Evolutionary conservation across 345 rosid genomes (phyloP), one percentile per base, ranked within the genome.

Genomic region (Melaleuca quinquenervia): DNA sequence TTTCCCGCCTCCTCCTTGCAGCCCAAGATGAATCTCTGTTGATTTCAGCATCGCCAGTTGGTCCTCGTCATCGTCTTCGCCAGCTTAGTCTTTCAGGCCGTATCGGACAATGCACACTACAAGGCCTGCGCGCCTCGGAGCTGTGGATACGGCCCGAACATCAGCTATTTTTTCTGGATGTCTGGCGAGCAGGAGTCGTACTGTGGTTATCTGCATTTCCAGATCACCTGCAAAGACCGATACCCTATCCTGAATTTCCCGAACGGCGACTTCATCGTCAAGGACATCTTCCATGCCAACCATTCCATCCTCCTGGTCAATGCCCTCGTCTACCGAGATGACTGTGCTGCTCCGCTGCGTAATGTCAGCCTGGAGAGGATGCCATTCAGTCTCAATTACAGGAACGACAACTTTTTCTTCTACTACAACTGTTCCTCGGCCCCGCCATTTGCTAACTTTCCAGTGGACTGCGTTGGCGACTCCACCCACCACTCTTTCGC

Each of bases 321-420:
- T 5, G 56, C 27, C 49, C 7, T 50, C 41, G 53, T 2, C 18
- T 26, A 82, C 53, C 36, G 16, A 44, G 84, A 82, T 8, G 27
- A 56, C 27, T 82, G 84, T 51, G 54, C 36, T 27, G 24, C 54
- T 49, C 84, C 84, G 20, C 54, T 16, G 8, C 41, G 21, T 32
- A 95, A 92, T 52, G 21, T 91, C 64, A 90, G 89, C 86, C 90
- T 95, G 26, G 83, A 87, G 44, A 82, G 88, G 26, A 93, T 93
- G 10, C 90, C 92, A 2, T 62, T 90, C 24, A 2, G 27, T 53
- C 58, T 75, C 85, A 3, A 84, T 21, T 20, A 55, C 20, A 14
- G 22, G 5, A 75, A 84, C 50, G 3, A 50, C 52, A 50, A 89
- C 85, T 75, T 90, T 29, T 86, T 82, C 16, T 89, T 89, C 56